phyloP scores from a whole-genome alignment of 257 asterid genomes.

The Cinchona pubescens region DNA sequence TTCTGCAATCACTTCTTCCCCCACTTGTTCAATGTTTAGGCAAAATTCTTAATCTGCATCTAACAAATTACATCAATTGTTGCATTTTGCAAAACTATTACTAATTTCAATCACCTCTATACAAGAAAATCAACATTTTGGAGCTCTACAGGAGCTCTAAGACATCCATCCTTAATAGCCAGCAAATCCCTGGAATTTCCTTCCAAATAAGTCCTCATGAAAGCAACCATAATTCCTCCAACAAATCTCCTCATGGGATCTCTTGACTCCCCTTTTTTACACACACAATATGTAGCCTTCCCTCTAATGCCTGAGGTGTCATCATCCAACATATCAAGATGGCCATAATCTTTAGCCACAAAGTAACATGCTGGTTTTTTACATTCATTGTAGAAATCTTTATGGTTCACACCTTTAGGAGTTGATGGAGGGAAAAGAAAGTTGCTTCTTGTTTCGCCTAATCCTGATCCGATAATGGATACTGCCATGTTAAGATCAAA shows the following conservation, averaged over 20 bases:
- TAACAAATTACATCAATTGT: too few relatives aligned
- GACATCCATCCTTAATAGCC: conserved; percentile 46
- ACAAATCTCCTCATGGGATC: conserved; percentile 84
- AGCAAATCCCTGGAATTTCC: conserved; percentile 44
- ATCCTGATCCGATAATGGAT: conserved; percentile 68
- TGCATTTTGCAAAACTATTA: too few relatives aligned
- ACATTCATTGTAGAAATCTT: conserved; percentile 69
- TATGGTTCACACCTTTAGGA: conserved; percentile 82
- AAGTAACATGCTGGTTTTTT: conserved; percentile 49
- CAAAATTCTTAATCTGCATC: too few relatives aligned
- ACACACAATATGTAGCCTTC: conserved; percentile 50
- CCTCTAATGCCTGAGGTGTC: conserved; percentile 73
- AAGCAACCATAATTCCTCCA: conserved; percentile 69
- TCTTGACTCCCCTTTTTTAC: conserved; percentile 71
- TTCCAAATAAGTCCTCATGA: conserved; percentile 59
- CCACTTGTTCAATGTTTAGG: too few relatives aligned
- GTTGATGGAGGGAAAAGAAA: conserved; percentile 78
- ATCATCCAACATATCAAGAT: conserved; percentile 79
- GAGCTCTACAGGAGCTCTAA: conserved; percentile 51
- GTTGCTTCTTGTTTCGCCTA: conserved; percentile 61
- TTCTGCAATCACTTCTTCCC: too few relatives aligned
- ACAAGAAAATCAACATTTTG: conserved; percentile 50
- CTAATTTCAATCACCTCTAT: background rate
- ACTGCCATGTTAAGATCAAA: conserved; percentile 52
- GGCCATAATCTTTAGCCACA: conserved; percentile 81